Conservation (phyloP, 2,329 filamentous ascomycete species). For the Sporothrix luriei region DNA sequence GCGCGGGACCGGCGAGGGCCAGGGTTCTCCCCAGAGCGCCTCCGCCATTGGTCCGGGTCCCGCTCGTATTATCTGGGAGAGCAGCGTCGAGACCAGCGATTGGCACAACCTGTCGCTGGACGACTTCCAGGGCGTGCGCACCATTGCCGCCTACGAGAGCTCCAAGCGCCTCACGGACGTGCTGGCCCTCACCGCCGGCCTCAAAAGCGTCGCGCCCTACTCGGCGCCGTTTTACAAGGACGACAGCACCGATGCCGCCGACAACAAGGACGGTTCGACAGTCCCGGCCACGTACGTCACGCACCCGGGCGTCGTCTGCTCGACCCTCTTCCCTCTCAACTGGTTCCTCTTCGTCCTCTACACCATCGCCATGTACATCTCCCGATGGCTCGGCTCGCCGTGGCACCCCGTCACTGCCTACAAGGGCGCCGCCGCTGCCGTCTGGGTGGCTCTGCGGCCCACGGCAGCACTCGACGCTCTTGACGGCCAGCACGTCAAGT, state of each 20-base stretch:
- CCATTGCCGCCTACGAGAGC: slow-evolving; percentile 73
- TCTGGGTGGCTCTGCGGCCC: slow-evolving; percentile 74
- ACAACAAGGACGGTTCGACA: slow-evolving; percentile 36
- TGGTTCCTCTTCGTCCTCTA: slow-evolving; percentile 71
- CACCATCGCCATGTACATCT: slow-evolving; percentile 67
- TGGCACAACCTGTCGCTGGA: slow-evolving; percentile 57
- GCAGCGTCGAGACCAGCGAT: slow-evolving; percentile 70
- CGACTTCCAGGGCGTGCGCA: slow-evolving; percentile 75
- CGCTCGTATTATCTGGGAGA: slow-evolving; percentile 82
- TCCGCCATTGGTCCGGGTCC: slow-evolving; percentile 38
- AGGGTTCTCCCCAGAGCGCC: slow-evolving; percentile 40
- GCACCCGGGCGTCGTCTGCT: slow-evolving; percentile 86
- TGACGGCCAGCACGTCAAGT: slow-evolving; percentile 67
- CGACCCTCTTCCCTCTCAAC: slow-evolving; percentile 75
- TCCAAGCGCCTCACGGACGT: slow-evolving; percentile 87
- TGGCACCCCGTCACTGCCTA: slow-evolving; percentile 85
- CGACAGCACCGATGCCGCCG: slow-evolving; percentile 30
- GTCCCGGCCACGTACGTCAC: slow-evolving; percentile 68
- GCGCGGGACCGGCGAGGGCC: slow-evolving; percentile 44
- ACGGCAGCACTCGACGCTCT: slow-evolving; percentile 63
- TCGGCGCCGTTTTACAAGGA: slow-evolving; percentile 55
- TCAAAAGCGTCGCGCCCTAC: slow-evolving; percentile 64
- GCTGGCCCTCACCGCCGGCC: slow-evolving; percentile 70
- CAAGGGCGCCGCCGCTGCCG: slow-evolving; percentile 71
- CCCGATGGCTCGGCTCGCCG: slow-evolving; percentile 77